Evolutionary conservation across 2,329 filamentous ascomycete species (phyloP).

Genomic region (Dactylellina leptospora): DNA sequence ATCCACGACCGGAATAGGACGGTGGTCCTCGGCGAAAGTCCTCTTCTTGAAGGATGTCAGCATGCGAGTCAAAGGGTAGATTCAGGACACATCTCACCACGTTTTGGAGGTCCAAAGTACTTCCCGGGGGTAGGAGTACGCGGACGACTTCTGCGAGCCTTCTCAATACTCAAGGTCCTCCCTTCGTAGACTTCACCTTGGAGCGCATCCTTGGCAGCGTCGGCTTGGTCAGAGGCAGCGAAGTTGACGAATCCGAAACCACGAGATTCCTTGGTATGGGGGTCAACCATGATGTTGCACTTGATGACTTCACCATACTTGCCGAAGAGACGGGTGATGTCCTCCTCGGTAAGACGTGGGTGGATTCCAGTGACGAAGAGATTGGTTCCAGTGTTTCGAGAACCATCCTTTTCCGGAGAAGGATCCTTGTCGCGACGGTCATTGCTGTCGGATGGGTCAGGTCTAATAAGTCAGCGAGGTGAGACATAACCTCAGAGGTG

Average conservation of each 20-base stretch:
- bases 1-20: constrained; percentile 60
- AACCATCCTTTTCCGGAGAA: constrained; percentile 72
- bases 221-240: constrained; percentile 91
- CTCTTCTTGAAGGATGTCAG: constrained; percentile 59
- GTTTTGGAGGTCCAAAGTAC: constrained; percentile 98
- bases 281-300: constrained; percentile 99
- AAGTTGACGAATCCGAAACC: constrained; percentile 99
- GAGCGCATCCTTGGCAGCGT: constrained; percentile 93
- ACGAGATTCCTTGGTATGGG: constrained; percentile 97
- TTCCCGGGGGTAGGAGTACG: constrained; percentile 97
- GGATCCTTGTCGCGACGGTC: constrained; percentile 59
- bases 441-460: constrained; percentile 54
- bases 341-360: constrained; percentile 85
- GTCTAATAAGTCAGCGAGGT: constrained; percentile 26
- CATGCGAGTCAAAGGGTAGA: constrained; percentile 58
- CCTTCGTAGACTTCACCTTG: constrained; percentile 96
- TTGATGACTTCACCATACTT: constrained; percentile 99
- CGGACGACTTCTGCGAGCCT: constrained; percentile 92
- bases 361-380: constrained; percentile 99
- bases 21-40: constrained; percentile 66
- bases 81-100: constrained; percentile 73
- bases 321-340: constrained; percentile 94
- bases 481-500: neutral
- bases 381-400: constrained; percentile 93
- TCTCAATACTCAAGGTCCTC: constrained; percentile 96